Percentiles rank a stretch among this genome's conserved stretches.
phyloP scores from a whole-genome alignment of 2,329 filamentous ascomycete genomes.

The Aspergillus alliaceus region DNA sequence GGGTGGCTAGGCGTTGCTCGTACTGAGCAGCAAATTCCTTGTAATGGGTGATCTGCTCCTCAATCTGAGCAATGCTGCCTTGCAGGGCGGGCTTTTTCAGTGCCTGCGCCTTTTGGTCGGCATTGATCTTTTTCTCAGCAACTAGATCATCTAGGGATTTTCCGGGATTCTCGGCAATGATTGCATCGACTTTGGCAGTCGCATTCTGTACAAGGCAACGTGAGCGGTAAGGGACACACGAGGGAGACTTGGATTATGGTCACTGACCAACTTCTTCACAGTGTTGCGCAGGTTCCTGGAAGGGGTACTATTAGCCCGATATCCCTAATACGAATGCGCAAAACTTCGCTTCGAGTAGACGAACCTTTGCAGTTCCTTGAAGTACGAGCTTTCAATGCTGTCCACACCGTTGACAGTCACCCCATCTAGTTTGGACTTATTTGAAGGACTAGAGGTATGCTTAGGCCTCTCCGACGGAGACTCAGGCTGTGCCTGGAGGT shows the following conservation, averaged over 20 bases:
- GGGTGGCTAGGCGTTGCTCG: slow-evolving; percentile 54
- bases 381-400: slow-evolving; percentile 72
- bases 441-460: slow-evolving; percentile 50
- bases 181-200: slow-evolving; percentile 60
- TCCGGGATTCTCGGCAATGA: slow-evolving; percentile 60
- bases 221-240: slow-evolving; percentile 10
- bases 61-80: slow-evolving; percentile 55
- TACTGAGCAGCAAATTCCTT: slow-evolving; percentile 61
- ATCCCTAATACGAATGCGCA: not conserved
- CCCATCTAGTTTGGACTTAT: slow-evolving; percentile 30
- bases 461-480: slow-evolving; percentile 70
- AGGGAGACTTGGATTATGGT: not conserved
- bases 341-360: slow-evolving; percentile 27
- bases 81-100: slow-evolving; percentile 64
- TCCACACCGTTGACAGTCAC: slow-evolving; percentile 54
- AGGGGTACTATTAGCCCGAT: slow-evolving; percentile 16
- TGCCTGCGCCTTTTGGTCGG: slow-evolving; percentile 63
- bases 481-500: slow-evolving; percentile 61
- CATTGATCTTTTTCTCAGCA: slow-evolving; percentile 62
- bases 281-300: slow-evolving; percentile 83
- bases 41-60: slow-evolving; percentile 62
- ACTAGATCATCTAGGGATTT: slow-evolving; percentile 64
- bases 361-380: slow-evolving; percentile 90
- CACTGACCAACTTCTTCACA: slow-evolving; percentile 87
- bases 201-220: slow-evolving; percentile 46